Evolutionary conservation across 192 early-diverging fungal species (phyloP), one percentile per base, ranked within the genome.

Genomic region (Coemansia sp.): DNA sequence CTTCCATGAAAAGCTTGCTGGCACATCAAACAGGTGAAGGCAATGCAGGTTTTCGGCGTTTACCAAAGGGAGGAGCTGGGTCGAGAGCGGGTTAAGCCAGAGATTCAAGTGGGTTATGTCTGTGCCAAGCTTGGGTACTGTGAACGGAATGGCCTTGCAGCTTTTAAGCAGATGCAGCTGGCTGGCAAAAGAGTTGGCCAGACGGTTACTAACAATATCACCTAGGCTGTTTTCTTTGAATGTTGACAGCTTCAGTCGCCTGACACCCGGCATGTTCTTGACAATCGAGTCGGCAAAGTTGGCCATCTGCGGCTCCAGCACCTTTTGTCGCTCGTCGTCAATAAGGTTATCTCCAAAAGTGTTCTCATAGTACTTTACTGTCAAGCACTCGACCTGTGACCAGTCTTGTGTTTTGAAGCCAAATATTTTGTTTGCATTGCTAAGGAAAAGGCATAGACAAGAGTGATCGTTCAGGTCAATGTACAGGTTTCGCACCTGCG

Each of bases 351-450:
- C 45, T 19, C 12, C 21, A 52, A 52, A 30, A 25, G 27, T 52
- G 25, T 52, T 34, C 25, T 52, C 30, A 9, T 52, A 52, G 17
- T 34, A 52, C 50, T 52, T 52, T 52, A 52, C 30, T 17, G 50
- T 52, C 15, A 52, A 25, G 23, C 22, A 27, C 27, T 52, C 13
- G 27, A 52, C 50, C 4, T 52, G 33, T 52, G 50, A 14, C 50
- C 50, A 52, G 15, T 25, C 15, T 4, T 52, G 50, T 22, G 3
- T 9, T 1, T 17, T 25, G 27, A 52, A 52, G 50, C 30, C 30
- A 34, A 52, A 52, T 11, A n/a, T 34, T 25, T 27, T 34, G 24
- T 27, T 34, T 22, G 50, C 50, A 13, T 30, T 34, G 24, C 30
- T 52, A 14, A 52, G 30, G 30, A 52, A 52, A 2, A 27, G 27